Conservation (phyloP, 1,139 yeast genomes). For the Kluyveromyces sp. region DNA sequence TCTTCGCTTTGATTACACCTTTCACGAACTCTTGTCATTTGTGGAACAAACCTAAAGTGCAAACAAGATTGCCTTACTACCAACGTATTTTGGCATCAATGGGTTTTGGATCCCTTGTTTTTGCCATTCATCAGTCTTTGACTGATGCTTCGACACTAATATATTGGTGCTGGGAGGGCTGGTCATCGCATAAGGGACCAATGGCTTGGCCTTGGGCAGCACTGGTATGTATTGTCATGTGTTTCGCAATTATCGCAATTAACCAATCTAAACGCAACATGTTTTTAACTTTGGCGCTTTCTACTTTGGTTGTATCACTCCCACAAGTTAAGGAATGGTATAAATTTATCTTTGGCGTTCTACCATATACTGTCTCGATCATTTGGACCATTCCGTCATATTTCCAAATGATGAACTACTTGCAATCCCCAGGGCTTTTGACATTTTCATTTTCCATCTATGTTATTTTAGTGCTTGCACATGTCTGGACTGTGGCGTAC, state of each 20-base stretch:
- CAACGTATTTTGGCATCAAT: conserved; percentile 32
- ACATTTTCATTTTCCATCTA: conserved; percentile 50
- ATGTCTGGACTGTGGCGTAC: conserved; percentile 96
- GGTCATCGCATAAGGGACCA: conserved; percentile 52
- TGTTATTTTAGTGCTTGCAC: conserved; percentile 58
- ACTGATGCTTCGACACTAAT: conserved; percentile 81
- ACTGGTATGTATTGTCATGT: conserved; percentile 52
- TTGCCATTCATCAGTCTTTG: conserved; percentile 64
- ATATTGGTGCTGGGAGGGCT: conserved; percentile 94
- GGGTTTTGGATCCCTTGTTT: conserved; percentile 75
- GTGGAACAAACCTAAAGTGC: not conserved
- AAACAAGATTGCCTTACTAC: conserved; percentile 3
- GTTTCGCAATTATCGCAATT: conserved; percentile 41
- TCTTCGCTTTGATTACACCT: conserved; percentile 51
- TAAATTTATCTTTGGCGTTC: conserved; percentile 70
- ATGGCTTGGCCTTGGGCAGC: conserved; percentile 85
- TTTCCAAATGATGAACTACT: conserved; percentile 50
- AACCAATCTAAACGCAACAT: conserved; percentile 24
- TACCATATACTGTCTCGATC: conserved; percentile 55
- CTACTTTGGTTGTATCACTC: conserved; percentile 27
- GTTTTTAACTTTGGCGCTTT: conserved; percentile 35
- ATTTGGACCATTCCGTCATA: conserved; percentile 57
- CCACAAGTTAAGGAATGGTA: conserved; percentile 51
- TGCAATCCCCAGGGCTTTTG: conserved; percentile 51
- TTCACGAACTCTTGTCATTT: conserved; percentile 19